These are phyloP conservation scores for Boletus reticuloceps DNA, from an alignment of 768 basidiomycete species.

Conservation along the genomic window DNA sequence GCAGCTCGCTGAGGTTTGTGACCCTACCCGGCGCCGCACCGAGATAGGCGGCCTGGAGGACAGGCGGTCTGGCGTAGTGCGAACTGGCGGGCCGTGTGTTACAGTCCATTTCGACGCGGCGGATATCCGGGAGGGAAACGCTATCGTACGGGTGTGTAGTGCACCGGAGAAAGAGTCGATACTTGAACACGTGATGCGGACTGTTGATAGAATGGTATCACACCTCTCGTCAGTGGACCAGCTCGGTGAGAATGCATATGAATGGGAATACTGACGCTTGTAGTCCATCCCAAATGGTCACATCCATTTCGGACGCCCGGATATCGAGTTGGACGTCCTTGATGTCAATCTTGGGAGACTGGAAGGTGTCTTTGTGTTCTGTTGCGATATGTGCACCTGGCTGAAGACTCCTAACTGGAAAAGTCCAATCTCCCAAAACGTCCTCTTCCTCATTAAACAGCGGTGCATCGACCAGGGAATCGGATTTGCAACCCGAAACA, in stretches of 20 bases:
- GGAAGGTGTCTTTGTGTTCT: background rate
- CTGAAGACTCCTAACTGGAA: background rate
- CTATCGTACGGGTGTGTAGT: slow-evolving; percentile 7
- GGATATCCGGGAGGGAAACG: slow-evolving; percentile 7
- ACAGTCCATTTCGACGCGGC: slow-evolving; percentile 21
- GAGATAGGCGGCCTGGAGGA: slow-evolving; percentile 14
- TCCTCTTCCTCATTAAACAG: background rate
- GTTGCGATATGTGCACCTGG: background rate
- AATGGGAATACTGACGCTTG: slow-evolving; percentile 14
- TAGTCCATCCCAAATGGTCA: slow-evolving; percentile 28
- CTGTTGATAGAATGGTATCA: slow-evolving; percentile 4
- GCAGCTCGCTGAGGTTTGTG: background rate
- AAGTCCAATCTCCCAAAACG: background rate
- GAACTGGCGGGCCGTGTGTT: slow-evolving; percentile 8
- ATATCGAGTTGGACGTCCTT: slow-evolving; percentile 18
- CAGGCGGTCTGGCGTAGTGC: background rate
- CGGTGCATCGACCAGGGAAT: background rate
- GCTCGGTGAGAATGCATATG: background rate
- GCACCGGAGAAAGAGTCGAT: slow-evolving; percentile 24
- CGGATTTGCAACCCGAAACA: background rate
- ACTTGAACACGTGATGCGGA: slow-evolving; percentile 18
- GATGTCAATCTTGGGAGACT: background rate
- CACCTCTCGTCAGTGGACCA: background rate
- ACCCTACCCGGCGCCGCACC: slow-evolving; percentile 3
- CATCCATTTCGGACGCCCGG: slow-evolving; percentile 6